These are phyloP conservation scores for Scedosporium dehoogii DNA, from an alignment of 2,329 filamentous ascomycete species.

Conservation along the genomic window DNA sequence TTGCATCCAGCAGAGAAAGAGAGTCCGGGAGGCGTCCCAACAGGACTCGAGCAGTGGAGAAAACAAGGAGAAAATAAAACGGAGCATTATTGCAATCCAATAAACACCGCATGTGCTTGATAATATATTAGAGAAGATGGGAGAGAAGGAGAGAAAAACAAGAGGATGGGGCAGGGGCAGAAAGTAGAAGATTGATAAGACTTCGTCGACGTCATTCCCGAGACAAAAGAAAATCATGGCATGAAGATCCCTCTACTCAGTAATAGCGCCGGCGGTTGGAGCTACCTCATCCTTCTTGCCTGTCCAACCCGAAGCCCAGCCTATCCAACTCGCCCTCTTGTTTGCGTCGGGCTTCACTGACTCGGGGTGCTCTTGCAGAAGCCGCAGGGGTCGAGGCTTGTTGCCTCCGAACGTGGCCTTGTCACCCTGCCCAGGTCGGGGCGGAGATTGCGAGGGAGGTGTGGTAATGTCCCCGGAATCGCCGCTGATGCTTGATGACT, in stretches of 20 bases:
- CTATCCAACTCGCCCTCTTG: constrained; percentile 57
- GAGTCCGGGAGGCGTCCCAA: neutral
- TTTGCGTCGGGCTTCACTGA: constrained; percentile 34
- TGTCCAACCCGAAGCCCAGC: constrained; percentile 40
- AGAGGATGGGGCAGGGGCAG: neutral
- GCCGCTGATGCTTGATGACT: constrained; percentile 55
- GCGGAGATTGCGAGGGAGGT: constrained; percentile 42
- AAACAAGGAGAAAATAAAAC: neutral
- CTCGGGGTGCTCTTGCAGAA: constrained; percentile 69
- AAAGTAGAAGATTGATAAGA: constrained; percentile 2
- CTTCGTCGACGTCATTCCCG: neutral
- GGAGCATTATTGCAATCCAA: neutral
- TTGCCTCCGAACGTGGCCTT: constrained; percentile 51
- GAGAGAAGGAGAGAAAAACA: neutral
- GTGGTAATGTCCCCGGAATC: constrained; percentile 50
- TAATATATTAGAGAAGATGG: constrained; percentile 3
- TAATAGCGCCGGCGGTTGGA: neutral
- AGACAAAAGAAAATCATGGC: neutral
- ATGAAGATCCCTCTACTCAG: neutral
- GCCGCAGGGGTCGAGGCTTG: constrained; percentile 73
- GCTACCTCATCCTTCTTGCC: constrained; percentile 38
- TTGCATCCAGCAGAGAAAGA: neutral
- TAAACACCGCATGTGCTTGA: neutral
- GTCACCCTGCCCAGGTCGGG: constrained; percentile 32
- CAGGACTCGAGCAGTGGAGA: neutral